These are phyloP conservation scores for Silene noctiflora DNA, from an alignment of 179 eudicot genomes.

Conservation along the genomic window DNA sequence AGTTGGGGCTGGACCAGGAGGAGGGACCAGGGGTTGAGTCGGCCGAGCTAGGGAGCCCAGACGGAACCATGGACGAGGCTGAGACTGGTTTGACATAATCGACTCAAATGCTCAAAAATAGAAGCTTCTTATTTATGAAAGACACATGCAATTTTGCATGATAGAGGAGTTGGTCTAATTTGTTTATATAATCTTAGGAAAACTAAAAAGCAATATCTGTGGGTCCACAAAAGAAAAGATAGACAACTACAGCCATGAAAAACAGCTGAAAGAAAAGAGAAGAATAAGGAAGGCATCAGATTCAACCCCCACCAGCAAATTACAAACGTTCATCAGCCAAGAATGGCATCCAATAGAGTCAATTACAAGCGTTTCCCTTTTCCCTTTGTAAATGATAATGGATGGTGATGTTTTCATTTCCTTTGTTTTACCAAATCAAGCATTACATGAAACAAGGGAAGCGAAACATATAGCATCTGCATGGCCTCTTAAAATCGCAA, in stretches of 20 bases:
- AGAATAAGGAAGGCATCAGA: constrained; percentile 37
- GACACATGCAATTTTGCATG: constrained; percentile 3
- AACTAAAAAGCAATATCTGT: constrained; percentile 1
- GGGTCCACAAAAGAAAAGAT: constrained; percentile 8
- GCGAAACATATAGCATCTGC: too few relatives aligned
- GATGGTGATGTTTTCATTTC: constrained; percentile 8
- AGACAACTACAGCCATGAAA: constrained; percentile 11
- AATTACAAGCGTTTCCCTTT: constrained; percentile 17
- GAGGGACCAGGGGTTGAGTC: constrained; percentile 15
- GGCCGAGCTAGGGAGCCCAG: constrained; percentile 29
- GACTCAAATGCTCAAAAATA: constrained; percentile 8
- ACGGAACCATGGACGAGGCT: constrained; percentile 39
- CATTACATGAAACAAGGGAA: background rate
- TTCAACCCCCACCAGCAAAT: constrained; percentile 34
- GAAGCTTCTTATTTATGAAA: background rate
- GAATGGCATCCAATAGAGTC: constrained; percentile 38
- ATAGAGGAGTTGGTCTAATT: constrained; percentile 1
- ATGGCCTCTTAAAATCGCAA: too few relatives aligned
- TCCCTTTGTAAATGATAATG: background rate
- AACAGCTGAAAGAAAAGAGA: background rate
- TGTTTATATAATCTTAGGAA: constrained; percentile 30
- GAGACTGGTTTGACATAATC: constrained; percentile 36
- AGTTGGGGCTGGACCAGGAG: constrained; percentile 15
- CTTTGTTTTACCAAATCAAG: constrained; percentile 20
- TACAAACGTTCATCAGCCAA: constrained; percentile 28